Evolutionary conservation across 75 land plant species (phyloP).

Genomic region (Pseudotsuga menziesii): DNA sequence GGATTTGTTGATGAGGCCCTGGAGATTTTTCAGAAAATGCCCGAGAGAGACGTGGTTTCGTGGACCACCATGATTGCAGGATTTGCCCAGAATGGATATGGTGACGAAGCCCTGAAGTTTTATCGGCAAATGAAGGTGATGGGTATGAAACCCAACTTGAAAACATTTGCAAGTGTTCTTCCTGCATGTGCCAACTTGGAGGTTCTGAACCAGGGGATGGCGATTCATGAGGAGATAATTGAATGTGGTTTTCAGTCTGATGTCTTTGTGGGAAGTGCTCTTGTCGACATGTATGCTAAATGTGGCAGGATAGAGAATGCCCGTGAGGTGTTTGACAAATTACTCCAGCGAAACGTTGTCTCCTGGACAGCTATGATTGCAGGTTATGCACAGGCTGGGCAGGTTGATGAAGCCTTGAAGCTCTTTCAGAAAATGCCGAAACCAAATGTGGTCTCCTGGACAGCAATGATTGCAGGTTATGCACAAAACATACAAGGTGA

Average conservation of each 20-base stretch:
- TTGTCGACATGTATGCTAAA: constrained; percentile 10
- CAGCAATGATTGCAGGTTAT: constrained; percentile 45
- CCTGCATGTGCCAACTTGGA: no score
- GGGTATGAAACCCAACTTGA: no score
- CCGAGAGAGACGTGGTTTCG: constrained; percentile 1
- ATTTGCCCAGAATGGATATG: constrained; percentile 7
- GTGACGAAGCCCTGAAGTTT: not conserved
- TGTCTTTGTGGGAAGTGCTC: constrained; percentile 1
- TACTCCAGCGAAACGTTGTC: constrained; percentile 25
- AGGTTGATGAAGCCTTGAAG: constrained; percentile 22
- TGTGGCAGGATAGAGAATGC: constrained; percentile 21
- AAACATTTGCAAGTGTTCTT: no score
- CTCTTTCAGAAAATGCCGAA: constrained; percentile 24
- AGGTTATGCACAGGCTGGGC: constrained; percentile 26
- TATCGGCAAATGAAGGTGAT: not conserved
- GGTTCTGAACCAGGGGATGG: no score
- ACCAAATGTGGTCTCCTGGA: constrained; percentile 45
- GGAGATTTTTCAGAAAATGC: not conserved
- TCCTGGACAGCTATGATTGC: constrained; percentile 41
- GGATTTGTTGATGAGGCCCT: no score
- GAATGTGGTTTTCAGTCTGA: no score
- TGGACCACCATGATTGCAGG: constrained; percentile 12
- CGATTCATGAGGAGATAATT: no score
- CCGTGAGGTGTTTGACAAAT: constrained; percentile 21
- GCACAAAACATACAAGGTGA: constrained; percentile 34